Base-by-base conservation (phyloP, 2,329 filamentous ascomycete species). In the Exophiala lecanii-corni region DNA sequence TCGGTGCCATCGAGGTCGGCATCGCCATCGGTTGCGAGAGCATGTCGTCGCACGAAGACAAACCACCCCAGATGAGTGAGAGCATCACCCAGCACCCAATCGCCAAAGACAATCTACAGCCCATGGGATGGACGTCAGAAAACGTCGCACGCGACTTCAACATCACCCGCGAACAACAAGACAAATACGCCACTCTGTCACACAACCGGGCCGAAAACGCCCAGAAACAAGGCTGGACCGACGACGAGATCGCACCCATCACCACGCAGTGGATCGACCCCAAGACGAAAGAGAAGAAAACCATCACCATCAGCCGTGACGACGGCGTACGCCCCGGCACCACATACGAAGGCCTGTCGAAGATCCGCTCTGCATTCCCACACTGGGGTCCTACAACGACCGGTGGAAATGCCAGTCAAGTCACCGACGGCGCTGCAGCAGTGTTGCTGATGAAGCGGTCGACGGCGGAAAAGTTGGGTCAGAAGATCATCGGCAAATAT, bases 401-500 rank as follows among this genome's bases (percentile, higher is more conserved):
- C 73, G 92, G 88, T 43, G 92, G 92, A 58, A 98, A 97, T 67
- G 91, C 92, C 19, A 89, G 82, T 39, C 92, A 97, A 70, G 88
- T 98, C 64, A 92, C 87, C 23, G 88, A 98, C 70, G 92, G 92
- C 54, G 92, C 92, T 13, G 91, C 92, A 18, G 92, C 91, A 35
- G 91, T 97, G 5, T 78, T 97, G 38, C 76, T 98, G 47, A 97
- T 97, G 91, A 92, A 92, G 75, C 86, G 91, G 43, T 89, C 85
- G 53, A 91, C 84, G 48, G 91, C 91, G 47, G 77, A 86, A 61
- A 81, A 84, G 67, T 81, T 96, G 32, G 84, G 85, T 53, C 86
- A 95, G 71, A 88, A 89, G 49, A 89, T 97, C 67, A 63, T 97
- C 47, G 92, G 83, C 68, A 98, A 97, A 70, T 97, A 88, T 63